These are phyloP conservation scores for Phalaenopsis hybrid DNA, from an alignment of 116 monocot species.

Conservation along the genomic window DNA sequence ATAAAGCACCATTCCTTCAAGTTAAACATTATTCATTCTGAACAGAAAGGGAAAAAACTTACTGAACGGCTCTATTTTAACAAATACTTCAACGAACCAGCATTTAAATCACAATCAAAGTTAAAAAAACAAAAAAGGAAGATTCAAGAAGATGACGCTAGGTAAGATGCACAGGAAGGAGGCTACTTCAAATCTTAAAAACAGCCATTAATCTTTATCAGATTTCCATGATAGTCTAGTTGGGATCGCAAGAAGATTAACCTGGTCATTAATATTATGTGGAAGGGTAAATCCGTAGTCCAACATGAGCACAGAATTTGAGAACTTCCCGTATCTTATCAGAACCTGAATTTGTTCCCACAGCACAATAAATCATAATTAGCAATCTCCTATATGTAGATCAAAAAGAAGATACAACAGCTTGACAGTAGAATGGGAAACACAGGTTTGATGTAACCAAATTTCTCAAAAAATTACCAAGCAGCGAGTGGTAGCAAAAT, in stretches of 20 bases:
- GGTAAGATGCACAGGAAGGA: too few species aligned
- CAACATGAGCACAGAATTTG: conserved; percentile 64
- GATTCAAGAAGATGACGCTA: too few species aligned
- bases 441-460: neutral
- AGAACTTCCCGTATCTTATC: conserved; percentile 83
- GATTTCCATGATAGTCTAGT: neutral
- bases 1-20: too few species aligned
- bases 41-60: too few species aligned
- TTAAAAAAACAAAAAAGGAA: too few species aligned
- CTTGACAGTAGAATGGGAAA: neutral
- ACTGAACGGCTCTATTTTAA: too few species aligned
- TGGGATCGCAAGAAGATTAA: conserved; percentile 14
- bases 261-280: conserved; percentile 68
- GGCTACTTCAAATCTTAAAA: neutral
- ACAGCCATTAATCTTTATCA: neutral
- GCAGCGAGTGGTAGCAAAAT: neutral
- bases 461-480: neutral
- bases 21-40: too few species aligned
- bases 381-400: neutral
- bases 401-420: neutral
- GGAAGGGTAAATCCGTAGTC: conserved; percentile 83
- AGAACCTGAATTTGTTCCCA: conserved; percentile 47
- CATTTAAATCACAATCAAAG: too few species aligned
- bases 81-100: too few species aligned
- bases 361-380: neutral